A percentile compares a stretch with the other conserved stretches of the same genome.
Evolutionary conservation across 495 filamentous ascomycete genomes (phyloP).

Genomic region (Penicillium robsamsonii): DNA sequence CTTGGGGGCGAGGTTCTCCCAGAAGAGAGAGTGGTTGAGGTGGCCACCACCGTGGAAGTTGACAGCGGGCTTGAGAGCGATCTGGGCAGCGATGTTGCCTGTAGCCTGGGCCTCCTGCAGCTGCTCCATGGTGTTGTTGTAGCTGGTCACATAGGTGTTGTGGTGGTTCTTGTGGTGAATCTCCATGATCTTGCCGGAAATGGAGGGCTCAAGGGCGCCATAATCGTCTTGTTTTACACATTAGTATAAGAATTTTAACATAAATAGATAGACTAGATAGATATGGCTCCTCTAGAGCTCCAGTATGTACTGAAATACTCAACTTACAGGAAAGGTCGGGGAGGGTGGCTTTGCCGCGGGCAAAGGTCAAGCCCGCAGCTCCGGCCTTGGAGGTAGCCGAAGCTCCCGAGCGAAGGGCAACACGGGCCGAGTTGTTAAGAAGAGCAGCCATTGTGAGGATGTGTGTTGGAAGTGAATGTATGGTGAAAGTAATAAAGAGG

Average conservation of each 20-base stretch:
- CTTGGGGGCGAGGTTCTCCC: constrained; percentile 85
- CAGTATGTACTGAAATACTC: background rate
- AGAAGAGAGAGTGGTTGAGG: constrained; percentile 90
- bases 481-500: constrained; percentile 6
- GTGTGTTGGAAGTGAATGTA: constrained; percentile 1
- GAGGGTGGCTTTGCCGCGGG: constrained; percentile 84
- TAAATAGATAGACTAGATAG: background rate
- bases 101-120: constrained; percentile 53
- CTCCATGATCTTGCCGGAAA: constrained; percentile 99
- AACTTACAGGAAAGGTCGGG: constrained; percentile 88
- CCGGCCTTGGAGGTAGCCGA: constrained; percentile 52
- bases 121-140: constrained; percentile 60
- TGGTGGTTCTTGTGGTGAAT: constrained; percentile 71
- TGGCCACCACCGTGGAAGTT: constrained; percentile 98
- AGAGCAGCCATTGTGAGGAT: constrained; percentile 54
- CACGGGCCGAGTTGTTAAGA: constrained; percentile 52
- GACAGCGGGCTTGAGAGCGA: constrained; percentile 79
- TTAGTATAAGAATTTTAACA: constrained; percentile 6
- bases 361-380: constrained; percentile 68
- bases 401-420: constrained; percentile 53
- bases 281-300: background rate
- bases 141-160: constrained; percentile 67
- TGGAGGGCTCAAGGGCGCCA: constrained; percentile 87
- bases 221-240: constrained; percentile 63
- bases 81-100: constrained; percentile 61